Evolutionary conservation across 305 asterid genomes (phyloP).

Genomic region (Solanum chacoense): DNA sequence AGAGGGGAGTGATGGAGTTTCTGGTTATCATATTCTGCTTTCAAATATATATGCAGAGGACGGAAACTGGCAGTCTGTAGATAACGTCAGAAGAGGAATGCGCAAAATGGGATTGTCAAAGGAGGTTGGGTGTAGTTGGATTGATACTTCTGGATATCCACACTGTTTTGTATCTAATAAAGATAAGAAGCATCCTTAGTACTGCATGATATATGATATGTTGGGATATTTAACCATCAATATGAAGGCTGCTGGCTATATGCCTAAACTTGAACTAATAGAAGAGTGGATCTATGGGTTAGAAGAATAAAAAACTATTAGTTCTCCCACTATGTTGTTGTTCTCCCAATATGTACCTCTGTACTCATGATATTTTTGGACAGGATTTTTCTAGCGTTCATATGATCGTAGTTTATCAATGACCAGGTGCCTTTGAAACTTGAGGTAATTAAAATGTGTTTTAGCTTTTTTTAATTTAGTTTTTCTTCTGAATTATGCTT

Average conservation of each 20-base stretch:
- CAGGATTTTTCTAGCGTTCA: too few species aligned
- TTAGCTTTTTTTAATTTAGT: too few species aligned
- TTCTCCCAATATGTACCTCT: background rate
- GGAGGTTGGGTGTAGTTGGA: constrained; percentile 90
- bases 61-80: constrained; percentile 69
- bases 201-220: too few species aligned
- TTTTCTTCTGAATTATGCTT: too few species aligned
- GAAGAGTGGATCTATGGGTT: constrained; percentile 19
- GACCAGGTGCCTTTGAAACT: too few species aligned
- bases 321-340: background rate
- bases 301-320: constrained; percentile 1
- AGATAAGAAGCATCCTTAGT: too few species aligned
- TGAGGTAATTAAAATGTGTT: too few species aligned
- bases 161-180: too few species aligned
- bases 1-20: constrained; percentile 29
- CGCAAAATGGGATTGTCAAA: constrained; percentile 42
- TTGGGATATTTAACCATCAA: constrained; percentile 42
- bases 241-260: constrained; percentile 50
- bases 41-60: constrained; percentile 72
- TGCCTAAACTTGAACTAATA: constrained; percentile 20
- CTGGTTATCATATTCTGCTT: constrained; percentile 65
- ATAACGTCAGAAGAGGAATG: constrained; percentile 55
- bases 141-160: constrained; percentile 54
- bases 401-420: too few species aligned
- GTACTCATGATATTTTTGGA: too few species aligned